phyloP scores from a whole-genome alignment of 176 grass and related monocot species.

The Oryza nivara region DNA sequence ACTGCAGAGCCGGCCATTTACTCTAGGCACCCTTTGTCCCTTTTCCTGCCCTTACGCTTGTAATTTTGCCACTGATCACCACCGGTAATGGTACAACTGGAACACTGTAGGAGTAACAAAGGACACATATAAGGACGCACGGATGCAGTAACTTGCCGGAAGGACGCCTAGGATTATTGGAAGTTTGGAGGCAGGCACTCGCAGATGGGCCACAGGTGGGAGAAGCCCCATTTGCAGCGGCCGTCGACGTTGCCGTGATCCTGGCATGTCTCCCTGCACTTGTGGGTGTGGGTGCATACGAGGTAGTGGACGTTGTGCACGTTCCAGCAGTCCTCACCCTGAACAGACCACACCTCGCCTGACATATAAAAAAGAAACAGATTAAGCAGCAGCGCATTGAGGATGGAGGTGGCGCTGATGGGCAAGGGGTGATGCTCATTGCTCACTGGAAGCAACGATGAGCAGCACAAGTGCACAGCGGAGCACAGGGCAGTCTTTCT shows the following conservation, averaged over 20 bases:
- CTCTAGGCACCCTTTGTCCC: not conserved
- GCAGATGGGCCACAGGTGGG: not conserved
- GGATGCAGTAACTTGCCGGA: not conserved
- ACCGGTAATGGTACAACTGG: not conserved
- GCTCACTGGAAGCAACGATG: slow-evolving; percentile 29
- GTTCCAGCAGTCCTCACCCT: not conserved
- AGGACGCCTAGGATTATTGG: not conserved
- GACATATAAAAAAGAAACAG: not conserved
- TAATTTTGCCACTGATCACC: not conserved
- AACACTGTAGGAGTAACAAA: not conserved
- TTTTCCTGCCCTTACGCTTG: not conserved
- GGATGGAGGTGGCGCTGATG: not conserved
- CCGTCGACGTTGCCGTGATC: slow-evolving; percentile 15
- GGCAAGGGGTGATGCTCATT: too few species aligned
- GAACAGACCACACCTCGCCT: not conserved
- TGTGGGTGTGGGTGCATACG: not conserved
- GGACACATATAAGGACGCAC: not conserved
- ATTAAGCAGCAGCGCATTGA: not conserved
- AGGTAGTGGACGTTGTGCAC: slow-evolving; percentile 8
- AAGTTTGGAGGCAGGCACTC: slow-evolving; percentile 9
- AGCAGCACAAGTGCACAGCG: slow-evolving; percentile 17
- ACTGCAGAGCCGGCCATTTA: not conserved
- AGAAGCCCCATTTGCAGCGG: not conserved
- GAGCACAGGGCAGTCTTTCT: slow-evolving; percentile 6
- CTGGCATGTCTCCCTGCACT: slow-evolving; percentile 1